These are phyloP conservation scores for Megacollybia platyphylla DNA, from an alignment of 1,284 basidiomycete genomes.

Conservation along the genomic window DNA sequence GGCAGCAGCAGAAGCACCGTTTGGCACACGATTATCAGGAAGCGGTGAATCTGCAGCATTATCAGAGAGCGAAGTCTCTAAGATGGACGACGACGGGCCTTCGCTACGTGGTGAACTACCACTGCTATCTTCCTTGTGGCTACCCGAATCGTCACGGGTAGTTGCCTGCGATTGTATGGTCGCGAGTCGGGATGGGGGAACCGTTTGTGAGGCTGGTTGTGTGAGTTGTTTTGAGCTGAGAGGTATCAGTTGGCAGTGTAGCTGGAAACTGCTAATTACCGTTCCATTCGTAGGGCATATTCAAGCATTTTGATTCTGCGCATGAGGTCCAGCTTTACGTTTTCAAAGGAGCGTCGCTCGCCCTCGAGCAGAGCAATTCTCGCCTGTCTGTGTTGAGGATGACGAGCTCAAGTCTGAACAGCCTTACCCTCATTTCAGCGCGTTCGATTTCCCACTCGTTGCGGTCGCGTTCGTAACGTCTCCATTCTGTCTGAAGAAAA, in stretches of 20 bases:
- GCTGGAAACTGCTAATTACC: slow-evolving; percentile 33
- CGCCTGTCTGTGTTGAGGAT: slow-evolving; percentile 39
- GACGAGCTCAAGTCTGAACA: slow-evolving; percentile 12
- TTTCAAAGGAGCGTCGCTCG: slow-evolving; percentile 91
- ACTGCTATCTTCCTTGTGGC: slow-evolving; percentile 64
- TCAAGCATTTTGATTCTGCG: slow-evolving; percentile 98
- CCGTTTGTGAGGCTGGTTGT: slow-evolving; percentile 37
- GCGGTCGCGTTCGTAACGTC: slow-evolving; percentile 90
- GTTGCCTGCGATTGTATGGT: slow-evolving; percentile 41
- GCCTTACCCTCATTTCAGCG: slow-evolving; percentile 90
- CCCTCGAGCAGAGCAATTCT: slow-evolving; percentile 97
- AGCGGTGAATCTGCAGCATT: slow-evolving; percentile 50
- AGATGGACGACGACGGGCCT: slow-evolving; percentile 28
- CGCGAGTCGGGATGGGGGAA: slow-evolving; percentile 47
- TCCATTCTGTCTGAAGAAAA: slow-evolving; percentile 97
- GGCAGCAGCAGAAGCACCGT: slow-evolving; percentile 49
- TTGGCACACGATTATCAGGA: slow-evolving; percentile 54
- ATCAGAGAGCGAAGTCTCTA: slow-evolving; percentile 5
- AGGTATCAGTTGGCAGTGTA: slow-evolving; percentile 16
- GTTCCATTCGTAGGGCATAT: slow-evolving; percentile 87
- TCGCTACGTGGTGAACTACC: slow-evolving; percentile 73
- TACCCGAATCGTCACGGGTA: slow-evolving; percentile 47
- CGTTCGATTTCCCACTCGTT: slow-evolving; percentile 99
- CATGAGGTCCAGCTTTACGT: slow-evolving; percentile 91
- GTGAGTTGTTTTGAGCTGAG: slow-evolving; percentile 71